Percentiles rank a stretch among this genome's conserved stretches.
Evolutionary conservation across 805 yeast genomes (phyloP).

Genomic region (Candida qinlingensis): DNA sequence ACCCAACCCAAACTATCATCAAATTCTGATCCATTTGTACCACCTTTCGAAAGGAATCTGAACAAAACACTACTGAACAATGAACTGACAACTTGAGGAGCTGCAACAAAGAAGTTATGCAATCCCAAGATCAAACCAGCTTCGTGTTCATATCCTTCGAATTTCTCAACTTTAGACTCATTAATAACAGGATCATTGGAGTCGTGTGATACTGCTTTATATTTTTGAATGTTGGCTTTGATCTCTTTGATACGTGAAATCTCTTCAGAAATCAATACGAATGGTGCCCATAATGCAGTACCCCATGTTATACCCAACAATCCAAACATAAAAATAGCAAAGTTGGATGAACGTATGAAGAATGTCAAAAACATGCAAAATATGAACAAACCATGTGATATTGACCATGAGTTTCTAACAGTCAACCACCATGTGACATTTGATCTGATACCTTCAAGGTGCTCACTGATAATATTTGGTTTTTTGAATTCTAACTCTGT

Average conservation of each 20-base stretch:
- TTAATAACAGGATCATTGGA: conserved; percentile 1
- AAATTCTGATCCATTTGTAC: conserved; percentile 22
- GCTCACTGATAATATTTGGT: conserved; percentile 1
- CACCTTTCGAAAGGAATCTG: conserved; percentile 28
- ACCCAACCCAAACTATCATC: conserved; percentile 51
- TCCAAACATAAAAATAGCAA: conserved; percentile 45
- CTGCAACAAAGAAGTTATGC: conserved; percentile 53
- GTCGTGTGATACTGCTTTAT: not conserved
- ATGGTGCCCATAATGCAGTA: conserved; percentile 61
- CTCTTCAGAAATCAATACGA: conserved; percentile 55
- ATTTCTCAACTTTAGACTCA: conserved; percentile 24
- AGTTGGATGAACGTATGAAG: conserved; percentile 33
- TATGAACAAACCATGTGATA: conserved; percentile 46
- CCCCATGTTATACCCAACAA: conserved; percentile 63
- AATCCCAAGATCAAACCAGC: conserved; percentile 53
- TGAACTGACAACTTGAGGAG: conserved; percentile 52
- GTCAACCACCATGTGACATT: conserved; percentile 22
- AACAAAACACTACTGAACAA: conserved; percentile 43
- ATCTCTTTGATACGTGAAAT: conserved; percentile 46
- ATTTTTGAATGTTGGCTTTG: conserved; percentile 28
- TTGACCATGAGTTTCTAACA: conserved; percentile 42
- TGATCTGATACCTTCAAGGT: conserved; percentile 10
- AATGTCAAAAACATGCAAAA: conserved; percentile 43
- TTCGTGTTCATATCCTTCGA: conserved; percentile 43
- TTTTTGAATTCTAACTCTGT: conserved; percentile 9